phyloP scores from a whole-genome alignment of 805 yeast species.

The Candida easanensis region DNA sequence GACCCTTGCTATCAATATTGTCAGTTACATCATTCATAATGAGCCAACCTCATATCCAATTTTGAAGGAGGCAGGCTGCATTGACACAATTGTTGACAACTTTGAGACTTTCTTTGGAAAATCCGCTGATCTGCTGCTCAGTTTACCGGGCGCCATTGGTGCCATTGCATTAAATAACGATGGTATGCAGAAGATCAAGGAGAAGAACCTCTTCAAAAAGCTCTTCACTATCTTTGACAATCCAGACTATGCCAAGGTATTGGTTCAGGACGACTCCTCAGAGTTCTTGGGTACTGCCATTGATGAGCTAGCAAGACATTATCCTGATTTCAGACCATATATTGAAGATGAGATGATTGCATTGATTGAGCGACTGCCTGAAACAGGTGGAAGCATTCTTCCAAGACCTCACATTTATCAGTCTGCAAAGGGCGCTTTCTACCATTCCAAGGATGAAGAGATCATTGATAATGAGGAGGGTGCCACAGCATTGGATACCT shows the following conservation, averaged over 20 bases:
- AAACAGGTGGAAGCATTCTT: constrained; percentile 32
- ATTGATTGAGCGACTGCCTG: constrained; percentile 46
- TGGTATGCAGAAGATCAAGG: constrained; percentile 59
- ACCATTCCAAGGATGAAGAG: constrained; percentile 39
- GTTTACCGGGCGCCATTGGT: constrained; percentile 73
- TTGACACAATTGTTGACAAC: constrained; percentile 59
- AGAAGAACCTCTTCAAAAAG: constrained; percentile 35
- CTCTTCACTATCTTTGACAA: constrained; percentile 52
- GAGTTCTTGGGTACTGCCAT: constrained; percentile 61
- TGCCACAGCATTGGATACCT: constrained; percentile 39
- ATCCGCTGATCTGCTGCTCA: constrained; percentile 52
- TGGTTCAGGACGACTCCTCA: constrained; percentile 52
- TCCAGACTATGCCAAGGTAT: constrained; percentile 47
- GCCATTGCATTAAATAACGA: constrained; percentile 77
- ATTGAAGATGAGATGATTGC: constrained; percentile 48
- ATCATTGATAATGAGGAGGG: constrained; percentile 42
- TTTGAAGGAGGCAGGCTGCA: constrained; percentile 71
- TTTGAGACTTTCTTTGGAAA: constrained; percentile 56
- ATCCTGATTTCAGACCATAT: constrained; percentile 63
- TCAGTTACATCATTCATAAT: constrained; percentile 73
- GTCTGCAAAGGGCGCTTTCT: constrained; percentile 39
- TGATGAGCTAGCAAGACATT: constrained; percentile 83
- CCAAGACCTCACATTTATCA: constrained; percentile 43
- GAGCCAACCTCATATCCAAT: constrained; percentile 89
- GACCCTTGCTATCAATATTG: constrained; percentile 57